Evolutionary conservation across 1,284 basidiomycete genomes (phyloP).

Genomic region (Marasmius tenuissimus): DNA sequence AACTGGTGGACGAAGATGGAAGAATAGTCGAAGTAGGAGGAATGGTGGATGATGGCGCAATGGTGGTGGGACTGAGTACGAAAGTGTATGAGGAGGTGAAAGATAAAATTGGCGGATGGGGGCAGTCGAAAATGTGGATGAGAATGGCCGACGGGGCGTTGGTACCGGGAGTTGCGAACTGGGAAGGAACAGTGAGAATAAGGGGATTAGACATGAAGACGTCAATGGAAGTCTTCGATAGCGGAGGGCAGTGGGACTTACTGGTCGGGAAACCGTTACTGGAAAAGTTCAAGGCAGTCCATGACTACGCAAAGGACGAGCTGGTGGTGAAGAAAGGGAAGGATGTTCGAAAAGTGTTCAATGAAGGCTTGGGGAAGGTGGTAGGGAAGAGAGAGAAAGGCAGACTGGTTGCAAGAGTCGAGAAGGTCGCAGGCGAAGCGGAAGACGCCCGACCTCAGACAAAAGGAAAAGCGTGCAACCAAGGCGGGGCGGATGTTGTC

Average conservation of each 20-base stretch:
- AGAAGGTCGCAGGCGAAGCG: not conserved
- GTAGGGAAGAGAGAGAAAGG: not conserved
- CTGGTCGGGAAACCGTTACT: conserved; percentile 32
- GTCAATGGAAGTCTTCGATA: conserved; percentile 32
- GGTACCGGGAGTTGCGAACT: conserved; percentile 22
- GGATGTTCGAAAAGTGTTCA: not conserved
- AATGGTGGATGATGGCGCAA: conserved; percentile 29
- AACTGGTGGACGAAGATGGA: not conserved
- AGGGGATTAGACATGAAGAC: conserved; percentile 11
- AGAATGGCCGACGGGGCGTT: conserved; percentile 29
- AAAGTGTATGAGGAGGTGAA: conserved; percentile 17
- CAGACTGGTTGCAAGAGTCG: not conserved
- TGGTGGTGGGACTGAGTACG: conserved; percentile 25
- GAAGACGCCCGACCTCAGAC: not conserved
- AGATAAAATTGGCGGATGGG: conserved; percentile 12
- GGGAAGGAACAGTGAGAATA: conserved; percentile 23
- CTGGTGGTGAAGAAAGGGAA: conserved; percentile 3
- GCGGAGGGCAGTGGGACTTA: conserved; percentile 29
- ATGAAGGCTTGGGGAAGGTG: not conserved
- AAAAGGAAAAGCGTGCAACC: not conserved
- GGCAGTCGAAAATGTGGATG: conserved; percentile 16
- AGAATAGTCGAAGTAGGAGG: conserved; percentile 9
- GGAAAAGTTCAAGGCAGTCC: conserved; percentile 19
- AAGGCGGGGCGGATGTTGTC: not conserved
- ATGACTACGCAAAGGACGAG: conserved; percentile 25